These are phyloP conservation scores for Funneliformis mosseae DNA, from an alignment of 192 early-diverging fungal species.

Conservation along the genomic window DNA sequence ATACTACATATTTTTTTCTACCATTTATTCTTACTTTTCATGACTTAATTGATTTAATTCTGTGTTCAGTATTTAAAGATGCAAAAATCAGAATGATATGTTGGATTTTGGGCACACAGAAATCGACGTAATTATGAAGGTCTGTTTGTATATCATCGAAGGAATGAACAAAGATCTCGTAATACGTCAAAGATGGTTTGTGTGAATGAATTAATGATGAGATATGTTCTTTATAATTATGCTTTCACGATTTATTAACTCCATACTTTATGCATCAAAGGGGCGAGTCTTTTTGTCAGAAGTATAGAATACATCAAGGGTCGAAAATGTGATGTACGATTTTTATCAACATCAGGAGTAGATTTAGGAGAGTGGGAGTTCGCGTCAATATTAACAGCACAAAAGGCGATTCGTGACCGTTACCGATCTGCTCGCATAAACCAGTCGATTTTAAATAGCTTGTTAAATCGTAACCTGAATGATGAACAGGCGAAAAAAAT, in stretches of 20 bases:
- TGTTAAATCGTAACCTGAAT: slow-evolving; percentile 33
- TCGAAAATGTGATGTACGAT: slow-evolving; percentile 30
- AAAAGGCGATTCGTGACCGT: slow-evolving; percentile 13
- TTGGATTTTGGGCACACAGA: slow-evolving; percentile 22
- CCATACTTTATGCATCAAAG: slow-evolving; percentile 29
- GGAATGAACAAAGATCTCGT: slow-evolving; percentile 12
- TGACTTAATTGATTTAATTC: slow-evolving; percentile 27
- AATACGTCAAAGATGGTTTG: slow-evolving; percentile 36
- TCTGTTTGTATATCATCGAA: slow-evolving; percentile 35
- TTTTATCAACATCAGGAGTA: slow-evolving; percentile 27
- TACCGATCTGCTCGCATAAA: slow-evolving; percentile 18
- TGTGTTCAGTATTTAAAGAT: slow-evolving; percentile 29
- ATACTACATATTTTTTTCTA: slow-evolving; percentile 22
- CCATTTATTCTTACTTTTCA: slow-evolving; percentile 31
- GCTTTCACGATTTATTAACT: slow-evolving; percentile 16
- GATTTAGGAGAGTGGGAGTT: slow-evolving; percentile 36
- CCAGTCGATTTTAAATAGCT: slow-evolving; percentile 33
- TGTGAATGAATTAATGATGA: slow-evolving; percentile 22
- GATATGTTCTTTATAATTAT: slow-evolving; percentile 21
- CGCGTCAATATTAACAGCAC: slow-evolving; percentile 22
- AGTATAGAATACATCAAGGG: slow-evolving; percentile 24
- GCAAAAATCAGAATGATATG: slow-evolving; percentile 24
- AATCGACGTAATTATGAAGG: slow-evolving; percentile 34
- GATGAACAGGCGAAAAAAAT: slow-evolving; percentile 33
- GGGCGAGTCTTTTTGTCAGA: slow-evolving; percentile 30